Percentiles rank a stretch among this genome's conserved stretches.
Conservation (phyloP, 768 basidiomycete species). For the Coprinopsis cinerea region DNA sequence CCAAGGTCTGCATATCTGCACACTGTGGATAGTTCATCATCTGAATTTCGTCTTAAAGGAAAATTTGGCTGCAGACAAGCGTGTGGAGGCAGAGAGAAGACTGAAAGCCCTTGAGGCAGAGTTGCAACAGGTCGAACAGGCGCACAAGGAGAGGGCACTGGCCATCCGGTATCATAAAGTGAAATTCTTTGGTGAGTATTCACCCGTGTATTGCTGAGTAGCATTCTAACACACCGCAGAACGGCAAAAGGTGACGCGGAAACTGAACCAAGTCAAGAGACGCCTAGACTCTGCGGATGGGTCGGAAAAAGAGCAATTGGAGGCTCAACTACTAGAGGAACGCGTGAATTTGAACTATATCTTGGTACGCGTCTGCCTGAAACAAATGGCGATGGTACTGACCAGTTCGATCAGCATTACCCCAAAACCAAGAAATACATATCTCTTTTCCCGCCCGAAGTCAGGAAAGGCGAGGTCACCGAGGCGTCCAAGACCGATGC, state of each 20-base stretch:
- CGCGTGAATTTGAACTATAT: conserved; percentile 92
- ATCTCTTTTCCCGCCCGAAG: conserved; percentile 77
- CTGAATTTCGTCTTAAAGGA: conserved; percentile 39
- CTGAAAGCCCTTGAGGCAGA: conserved; percentile 71
- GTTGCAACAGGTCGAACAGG: conserved; percentile 54
- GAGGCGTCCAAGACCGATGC: conserved; percentile 20
- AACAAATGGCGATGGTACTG: background rate
- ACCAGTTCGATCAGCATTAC: conserved; percentile 53
- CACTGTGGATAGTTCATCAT: background rate
- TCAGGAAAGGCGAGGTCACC: conserved; percentile 32
- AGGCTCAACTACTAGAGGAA: conserved; percentile 48
- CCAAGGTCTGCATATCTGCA: conserved; percentile 47
- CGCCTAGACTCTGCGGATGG: conserved; percentile 32
- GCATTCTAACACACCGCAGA: too few relatives aligned
- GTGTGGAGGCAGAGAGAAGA: conserved; percentile 76
- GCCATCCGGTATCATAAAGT: conserved; percentile 82
- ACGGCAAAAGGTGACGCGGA: conserved; percentile 79
- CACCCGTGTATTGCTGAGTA: background rate
- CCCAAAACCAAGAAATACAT: conserved; percentile 86
- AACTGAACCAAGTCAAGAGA: conserved; percentile 65
- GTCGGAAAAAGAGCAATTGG: conserved; percentile 35
- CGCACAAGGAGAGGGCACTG: conserved; percentile 64
- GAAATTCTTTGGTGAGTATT: conserved; percentile 85
- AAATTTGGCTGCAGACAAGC: conserved; percentile 76
- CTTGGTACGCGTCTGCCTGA: conserved; percentile 41